Conservation (phyloP, 306 rosid genomes). For the Citrullus mucosospermus region DNA sequence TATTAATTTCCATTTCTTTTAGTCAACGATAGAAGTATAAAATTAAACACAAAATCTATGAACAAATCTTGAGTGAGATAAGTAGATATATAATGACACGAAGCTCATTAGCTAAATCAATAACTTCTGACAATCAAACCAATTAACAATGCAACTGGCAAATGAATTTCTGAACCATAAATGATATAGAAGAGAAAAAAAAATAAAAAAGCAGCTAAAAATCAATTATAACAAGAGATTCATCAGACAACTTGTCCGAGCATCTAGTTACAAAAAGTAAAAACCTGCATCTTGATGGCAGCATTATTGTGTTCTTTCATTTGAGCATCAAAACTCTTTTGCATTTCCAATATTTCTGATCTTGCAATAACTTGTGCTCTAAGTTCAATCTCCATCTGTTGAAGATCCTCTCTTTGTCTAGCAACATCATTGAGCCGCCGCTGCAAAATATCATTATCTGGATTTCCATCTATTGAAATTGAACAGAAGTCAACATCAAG, state of each 20-base stretch:
- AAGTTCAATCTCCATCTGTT: slow-evolving; percentile 66
- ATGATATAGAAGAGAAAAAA: not conserved
- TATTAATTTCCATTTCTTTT: not conserved
- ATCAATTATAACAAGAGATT: not conserved
- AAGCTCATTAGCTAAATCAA: not conserved
- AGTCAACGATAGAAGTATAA: too few relatives aligned
- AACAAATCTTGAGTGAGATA: not conserved
- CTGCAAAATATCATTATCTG: slow-evolving; percentile 55
- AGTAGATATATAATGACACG: not conserved
- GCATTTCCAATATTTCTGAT: slow-evolving; percentile 64
- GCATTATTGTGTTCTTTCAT: slow-evolving; percentile 65
- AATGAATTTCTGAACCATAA: not conserved
- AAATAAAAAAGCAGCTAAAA: not conserved
- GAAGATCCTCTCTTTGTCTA: slow-evolving; percentile 74
- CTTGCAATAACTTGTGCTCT: slow-evolving; percentile 81
- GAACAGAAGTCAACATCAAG: slow-evolving; percentile 82
- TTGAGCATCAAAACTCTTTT: slow-evolving; percentile 55
- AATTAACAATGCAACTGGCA: not conserved
- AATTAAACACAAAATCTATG: not conserved
- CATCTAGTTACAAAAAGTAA: slow-evolving; percentile 2
- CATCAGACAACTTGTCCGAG: not conserved
- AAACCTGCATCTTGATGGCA: slow-evolving; percentile 65
- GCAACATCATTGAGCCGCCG: slow-evolving; percentile 46
- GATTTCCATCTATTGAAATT: slow-evolving; percentile 57
- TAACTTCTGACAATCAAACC: not conserved